Base-by-base conservation (phyloP, 192 early-diverging fungal species). In the Umbelopsis isabellina region DNA sequence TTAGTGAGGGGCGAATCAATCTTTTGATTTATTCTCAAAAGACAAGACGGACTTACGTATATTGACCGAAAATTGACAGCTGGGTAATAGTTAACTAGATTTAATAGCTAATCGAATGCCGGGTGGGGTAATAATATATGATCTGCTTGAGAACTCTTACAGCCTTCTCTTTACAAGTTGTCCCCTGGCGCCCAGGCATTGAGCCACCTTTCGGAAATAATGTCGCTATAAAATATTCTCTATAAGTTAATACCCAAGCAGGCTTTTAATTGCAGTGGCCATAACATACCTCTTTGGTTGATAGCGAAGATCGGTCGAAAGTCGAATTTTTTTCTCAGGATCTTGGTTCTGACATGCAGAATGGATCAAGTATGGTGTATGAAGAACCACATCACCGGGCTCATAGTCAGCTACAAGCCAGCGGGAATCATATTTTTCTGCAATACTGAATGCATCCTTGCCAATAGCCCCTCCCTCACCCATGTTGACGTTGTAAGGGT, bases 381-480 rank as follows among this genome's bases (percentile, higher is more conserved):
- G 55, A 18, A 61, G 55, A 16, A 61, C 30, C 4, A 61, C 55
- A 35, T 61, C 55, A 16, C 55, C 55, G 18, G 55, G 55, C 25
- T 61, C 30, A 16, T 61, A 61, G 16, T 61, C 55, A 30, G 55
- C 30, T 27, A 61, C 55, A 1, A 61, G 25, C 55, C 55, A 61
- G 21, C 55, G 55, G 4, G 27, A 30, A 18, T 61, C 18, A 16
- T 61, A 61, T 25, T 61, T 61, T 18, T 61, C 55, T 3, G 55
- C 55, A 35, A 61, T 61, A 3, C 27, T 30, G 3, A 30, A 4
- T 2, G 55, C 55, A 35, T 61, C 55, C 27, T 61, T 61, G 55
- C 55, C 55, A 61, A 61, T 61, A 18, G 55, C 55, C 13, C 55
- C 55, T 12, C 55, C 55, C 37, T 61, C 55, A n/a, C 55, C 55